phyloP scores from a whole-genome alignment of 306 rosid species.

The Carpinus fangiana region DNA sequence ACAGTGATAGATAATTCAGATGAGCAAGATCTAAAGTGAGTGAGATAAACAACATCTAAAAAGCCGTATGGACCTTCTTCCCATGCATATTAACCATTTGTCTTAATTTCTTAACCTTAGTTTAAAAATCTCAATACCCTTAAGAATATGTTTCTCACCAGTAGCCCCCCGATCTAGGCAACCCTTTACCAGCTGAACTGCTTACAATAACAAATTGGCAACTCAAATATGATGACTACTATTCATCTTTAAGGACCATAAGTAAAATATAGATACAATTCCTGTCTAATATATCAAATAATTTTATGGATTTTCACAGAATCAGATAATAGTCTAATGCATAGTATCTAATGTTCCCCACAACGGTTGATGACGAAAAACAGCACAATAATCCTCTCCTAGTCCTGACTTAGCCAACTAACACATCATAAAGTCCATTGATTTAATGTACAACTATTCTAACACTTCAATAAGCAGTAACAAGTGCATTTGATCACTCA shows the following conservation, averaged over 20 bases:
- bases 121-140: background rate
- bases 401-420: no score
- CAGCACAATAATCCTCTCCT: no score
- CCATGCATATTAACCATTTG: background rate
- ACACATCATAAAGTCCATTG: background rate
- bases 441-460: background rate
- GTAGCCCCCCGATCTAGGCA: background rate
- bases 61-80: slow-evolving; percentile 18
- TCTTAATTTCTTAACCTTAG: background rate
- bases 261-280: background rate
- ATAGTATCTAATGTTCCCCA: no score
- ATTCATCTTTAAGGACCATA: background rate
- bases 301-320: no score
- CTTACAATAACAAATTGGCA: background rate
- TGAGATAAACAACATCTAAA: background rate
- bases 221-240: background rate
- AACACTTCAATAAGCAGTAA: background rate
- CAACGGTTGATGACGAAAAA: no score
- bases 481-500: background rate
- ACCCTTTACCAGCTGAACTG: background rate
- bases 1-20: background rate
- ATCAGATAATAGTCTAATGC: no score
- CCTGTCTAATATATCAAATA: no score
- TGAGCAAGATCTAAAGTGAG: background rate
- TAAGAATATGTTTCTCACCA: background rate